Conservation (phyloP, 352 stramenopile species). For the Phytophthora pini region DNA sequence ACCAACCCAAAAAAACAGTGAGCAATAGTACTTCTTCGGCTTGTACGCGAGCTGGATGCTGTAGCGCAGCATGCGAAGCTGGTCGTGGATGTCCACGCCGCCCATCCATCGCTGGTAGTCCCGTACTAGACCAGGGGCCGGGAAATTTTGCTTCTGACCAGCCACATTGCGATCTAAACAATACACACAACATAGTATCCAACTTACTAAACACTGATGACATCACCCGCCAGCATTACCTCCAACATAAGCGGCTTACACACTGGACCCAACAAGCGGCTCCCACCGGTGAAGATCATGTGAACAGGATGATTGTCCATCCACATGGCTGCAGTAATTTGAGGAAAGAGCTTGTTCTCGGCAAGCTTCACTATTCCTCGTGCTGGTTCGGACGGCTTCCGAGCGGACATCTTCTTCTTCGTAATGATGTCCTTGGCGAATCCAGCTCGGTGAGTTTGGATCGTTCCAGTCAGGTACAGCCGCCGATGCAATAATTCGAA, state of each 20-base stretch:
- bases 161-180: neutral
- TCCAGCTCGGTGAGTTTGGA: neutral
- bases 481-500: neutral
- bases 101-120: slow-evolving; percentile 35
- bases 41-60: no score
- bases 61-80: no score
- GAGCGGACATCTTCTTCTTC: neutral
- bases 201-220: neutral
- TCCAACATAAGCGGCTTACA: slow-evolving; percentile 13
- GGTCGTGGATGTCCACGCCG: neutral
- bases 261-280: slow-evolving; percentile 1
- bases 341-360: slow-evolving; percentile 5
- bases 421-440: neutral
- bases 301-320: slow-evolving; percentile 15
- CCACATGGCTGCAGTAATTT: slow-evolving; percentile 11
- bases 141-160: neutral
- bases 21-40: no score
- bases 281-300: slow-evolving; percentile 7
- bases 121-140: slow-evolving; percentile 10
- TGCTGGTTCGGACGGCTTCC: neutral
- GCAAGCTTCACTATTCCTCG: slow-evolving; percentile 4
- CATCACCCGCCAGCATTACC: slow-evolving; percentile 5
- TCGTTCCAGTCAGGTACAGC: neutral
- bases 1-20: no score
- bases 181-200: neutral